Base-by-base conservation (phyloP, 768 basidiomycete species). In the Suillus lakei region DNA sequence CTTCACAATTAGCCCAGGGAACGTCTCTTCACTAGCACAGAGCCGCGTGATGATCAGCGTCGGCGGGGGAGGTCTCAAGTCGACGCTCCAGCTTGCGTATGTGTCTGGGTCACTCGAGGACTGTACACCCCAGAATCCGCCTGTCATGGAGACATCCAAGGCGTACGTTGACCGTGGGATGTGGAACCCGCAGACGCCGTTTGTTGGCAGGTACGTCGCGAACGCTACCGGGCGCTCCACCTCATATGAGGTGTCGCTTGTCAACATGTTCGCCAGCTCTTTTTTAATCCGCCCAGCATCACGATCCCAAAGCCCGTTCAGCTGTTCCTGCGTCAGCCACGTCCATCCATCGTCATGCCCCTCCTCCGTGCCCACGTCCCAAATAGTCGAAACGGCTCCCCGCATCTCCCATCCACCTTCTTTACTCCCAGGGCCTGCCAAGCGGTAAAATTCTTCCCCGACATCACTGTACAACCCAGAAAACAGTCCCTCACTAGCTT, bases 381-480 rank as follows among this genome's bases (percentile, higher is more conserved):
- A 87, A 3, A 76, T 64, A 0, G 85, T 85, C 26, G 79, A 81
- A 2, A 72, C 43, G 13, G 79, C 72, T 7, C 72, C 74, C 36
- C 73, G 71, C 10, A 78, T 71, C 21, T 79, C 71, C 87, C 87
- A 88, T 4, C 87, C 86, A 18, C 74, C 73, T 7, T 61, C 64
- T 8, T 66, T 69, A 9, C 62, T 66, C 8, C 69, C 72, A 1
- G 81, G 80, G 0, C 85, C 85, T 58, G 81, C 78, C 16, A 66
- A 63, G 34, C 64, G 67, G 73, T 88, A 88, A 71, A 86, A 85
- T 0, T 73, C 64, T 7, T 65, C 62, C 18, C 86, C 86, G 39
- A 88, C 73, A 62, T 87, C 86, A 67, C 84, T 87, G 74, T 84
- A 88, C 23, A 88, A 77, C 16, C 78, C 73, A 4, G 85, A 87